Evolutionary conservation across 1,139 yeast species (phyloP).

Genomic region (Yamadazyma membranifaciens): DNA sequence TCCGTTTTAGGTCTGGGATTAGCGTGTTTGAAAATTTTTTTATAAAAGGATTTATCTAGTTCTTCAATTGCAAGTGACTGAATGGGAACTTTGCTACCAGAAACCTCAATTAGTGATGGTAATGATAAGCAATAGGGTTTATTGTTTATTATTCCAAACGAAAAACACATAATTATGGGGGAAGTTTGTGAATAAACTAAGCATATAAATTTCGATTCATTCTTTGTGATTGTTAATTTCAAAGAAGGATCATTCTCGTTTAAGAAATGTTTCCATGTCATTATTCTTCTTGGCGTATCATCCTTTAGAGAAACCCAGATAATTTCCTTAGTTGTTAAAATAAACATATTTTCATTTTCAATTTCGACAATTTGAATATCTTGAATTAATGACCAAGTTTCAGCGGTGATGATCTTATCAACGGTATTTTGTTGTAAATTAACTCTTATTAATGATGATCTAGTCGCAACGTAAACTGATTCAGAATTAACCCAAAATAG

Average conservation of each 20-base stretch:
- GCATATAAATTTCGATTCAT: slow-evolving; percentile 26
- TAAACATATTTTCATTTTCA: slow-evolving; percentile 27
- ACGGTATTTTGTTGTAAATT: slow-evolving; percentile 20
- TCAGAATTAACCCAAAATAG: slow-evolving; percentile 43
- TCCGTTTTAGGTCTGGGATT: not conserved
- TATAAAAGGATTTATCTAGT: slow-evolving; percentile 10
- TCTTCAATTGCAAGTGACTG: slow-evolving; percentile 12
- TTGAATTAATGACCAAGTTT: slow-evolving; percentile 55
- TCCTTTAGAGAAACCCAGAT: slow-evolving; percentile 40
- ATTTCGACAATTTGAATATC: slow-evolving; percentile 36
- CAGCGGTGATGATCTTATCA: slow-evolving; percentile 45
- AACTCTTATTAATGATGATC: slow-evolving; percentile 42
- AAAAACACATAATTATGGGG: slow-evolving; percentile 41
- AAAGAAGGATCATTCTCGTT: slow-evolving; percentile 57
- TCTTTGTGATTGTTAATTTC: slow-evolving; percentile 30
- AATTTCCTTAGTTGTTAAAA: slow-evolving; percentile 63
- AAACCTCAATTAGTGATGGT: slow-evolving; percentile 14
- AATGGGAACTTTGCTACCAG: slow-evolving; percentile 12
- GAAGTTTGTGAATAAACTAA: slow-evolving; percentile 40
- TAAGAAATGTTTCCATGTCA: slow-evolving; percentile 72
- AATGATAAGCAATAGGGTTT: slow-evolving; percentile 28
- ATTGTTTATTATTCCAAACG: slow-evolving; percentile 39
- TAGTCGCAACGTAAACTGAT: slow-evolving; percentile 38
- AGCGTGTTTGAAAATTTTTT: not conserved
- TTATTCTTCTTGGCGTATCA: slow-evolving; percentile 31